These are phyloP conservation scores for Westerdykella sp. DNA, from an alignment of 2,329 filamentous ascomycete species.

Conservation along the genomic window DNA sequence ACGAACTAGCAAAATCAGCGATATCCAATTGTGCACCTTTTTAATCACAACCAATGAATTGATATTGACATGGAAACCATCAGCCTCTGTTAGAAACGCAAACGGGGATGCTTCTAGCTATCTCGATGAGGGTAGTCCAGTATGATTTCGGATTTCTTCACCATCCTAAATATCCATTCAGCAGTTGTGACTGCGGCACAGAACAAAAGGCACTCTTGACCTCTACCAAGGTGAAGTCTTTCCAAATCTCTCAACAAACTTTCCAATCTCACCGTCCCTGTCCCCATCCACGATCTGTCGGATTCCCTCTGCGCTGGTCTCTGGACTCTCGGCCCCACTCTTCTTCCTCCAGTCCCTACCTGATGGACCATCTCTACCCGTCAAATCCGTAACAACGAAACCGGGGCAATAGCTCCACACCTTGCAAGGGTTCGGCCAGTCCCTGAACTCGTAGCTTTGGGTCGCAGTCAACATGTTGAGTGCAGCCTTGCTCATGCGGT, in stretches of 20 bases:
- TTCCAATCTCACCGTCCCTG: slow-evolving; percentile 22
- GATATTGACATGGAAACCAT: too few species aligned
- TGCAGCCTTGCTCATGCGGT: slow-evolving; percentile 34
- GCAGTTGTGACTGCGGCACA: too few species aligned
- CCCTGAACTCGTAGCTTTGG: slow-evolving; percentile 36
- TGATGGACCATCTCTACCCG: slow-evolving; percentile 6
- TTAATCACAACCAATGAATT: too few species aligned
- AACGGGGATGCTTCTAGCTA: too few species aligned
- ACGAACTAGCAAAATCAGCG: too few species aligned
- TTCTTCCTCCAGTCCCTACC: slow-evolving; percentile 11
- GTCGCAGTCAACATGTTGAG: slow-evolving; percentile 33
- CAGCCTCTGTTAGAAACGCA: too few species aligned
- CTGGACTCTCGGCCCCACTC: slow-evolving; percentile 20
- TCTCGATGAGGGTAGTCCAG: too few species aligned
- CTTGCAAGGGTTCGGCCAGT: slow-evolving; percentile 14
- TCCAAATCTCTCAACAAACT: slow-evolving; percentile 21
- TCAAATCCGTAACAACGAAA: slow-evolving; percentile 25
- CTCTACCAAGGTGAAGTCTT: slow-evolving; percentile 17
- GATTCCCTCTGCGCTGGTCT: slow-evolving; percentile 30
- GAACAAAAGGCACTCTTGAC: too few species aligned
- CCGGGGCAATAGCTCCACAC: slow-evolving; percentile 29
- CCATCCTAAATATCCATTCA: too few species aligned
- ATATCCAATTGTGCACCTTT: too few species aligned
- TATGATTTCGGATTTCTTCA: too few species aligned
- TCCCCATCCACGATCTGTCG: slow-evolving; percentile 26